These are phyloP conservation scores for Heliamphora exappendiculata DNA, from an alignment of 148 eudicot species.

Conservation along the genomic window DNA sequence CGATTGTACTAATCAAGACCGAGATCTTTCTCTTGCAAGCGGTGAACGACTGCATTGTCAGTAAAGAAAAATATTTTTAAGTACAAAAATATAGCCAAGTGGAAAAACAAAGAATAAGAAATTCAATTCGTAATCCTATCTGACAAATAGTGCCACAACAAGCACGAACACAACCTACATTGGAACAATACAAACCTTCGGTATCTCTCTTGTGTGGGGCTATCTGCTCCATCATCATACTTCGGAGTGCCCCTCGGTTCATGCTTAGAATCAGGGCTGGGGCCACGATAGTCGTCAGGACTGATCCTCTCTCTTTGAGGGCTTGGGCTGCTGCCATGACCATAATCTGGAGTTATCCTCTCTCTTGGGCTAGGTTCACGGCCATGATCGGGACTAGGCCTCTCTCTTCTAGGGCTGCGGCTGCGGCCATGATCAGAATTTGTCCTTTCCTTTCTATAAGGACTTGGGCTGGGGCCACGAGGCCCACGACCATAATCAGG, in stretches of 20 bases:
- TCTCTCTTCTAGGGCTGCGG: slow-evolving; percentile 34
- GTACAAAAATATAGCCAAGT: neutral
- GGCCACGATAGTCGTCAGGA: slow-evolving; percentile 34
- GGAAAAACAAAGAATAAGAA: neutral
- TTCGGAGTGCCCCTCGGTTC: slow-evolving; percentile 31
- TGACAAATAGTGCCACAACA: neutral
- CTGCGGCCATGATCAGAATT: slow-evolving; percentile 10
- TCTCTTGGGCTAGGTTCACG: slow-evolving; percentile 27
- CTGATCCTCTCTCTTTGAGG: slow-evolving; percentile 33
- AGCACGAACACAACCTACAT: neutral
- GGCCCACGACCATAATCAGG: slow-evolving; percentile 44
- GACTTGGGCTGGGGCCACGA: slow-evolving; percentile 21
- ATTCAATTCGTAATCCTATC: neutral
- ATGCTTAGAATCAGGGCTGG: slow-evolving; percentile 33
- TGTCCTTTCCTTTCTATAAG: slow-evolving; percentile 12
- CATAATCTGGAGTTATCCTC: slow-evolving; percentile 27
- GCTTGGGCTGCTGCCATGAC: slow-evolving; percentile 23
- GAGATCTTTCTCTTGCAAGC: slow-evolving; percentile 32
- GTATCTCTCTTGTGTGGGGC: slow-evolving; percentile 37
- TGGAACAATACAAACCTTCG: slow-evolving; percentile 31
- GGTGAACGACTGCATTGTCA: slow-evolving; percentile 35
- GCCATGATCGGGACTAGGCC: slow-evolving; percentile 20
- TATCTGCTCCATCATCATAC: slow-evolving; percentile 37
- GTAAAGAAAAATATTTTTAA: neutral
- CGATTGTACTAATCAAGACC: slow-evolving; percentile 14